Percentiles rank a stretch among this genome's conserved stretches.
These are phyloP conservation scores for Mycena vitilis DNA, from an alignment of 768 basidiomycete genomes.

Conservation along the genomic window DNA sequence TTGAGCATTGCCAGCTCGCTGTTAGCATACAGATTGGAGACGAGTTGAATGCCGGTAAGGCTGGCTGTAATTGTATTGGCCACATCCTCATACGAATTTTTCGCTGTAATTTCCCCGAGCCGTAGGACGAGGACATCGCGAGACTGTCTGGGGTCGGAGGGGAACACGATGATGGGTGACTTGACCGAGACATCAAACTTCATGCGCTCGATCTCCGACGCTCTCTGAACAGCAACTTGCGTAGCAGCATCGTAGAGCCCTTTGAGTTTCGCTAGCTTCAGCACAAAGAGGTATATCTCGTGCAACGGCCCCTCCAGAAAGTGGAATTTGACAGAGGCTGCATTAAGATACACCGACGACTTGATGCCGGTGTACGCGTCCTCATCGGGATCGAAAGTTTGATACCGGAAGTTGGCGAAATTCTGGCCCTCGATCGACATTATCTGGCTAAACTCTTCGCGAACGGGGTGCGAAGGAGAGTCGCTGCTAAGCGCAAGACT, in stretches of 20 bases:
- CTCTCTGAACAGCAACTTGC: slow-evolving; percentile 90
- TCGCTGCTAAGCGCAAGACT: slow-evolving; percentile 87
- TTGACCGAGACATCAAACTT: slow-evolving; percentile 91
- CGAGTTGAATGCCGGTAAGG: slow-evolving; percentile 84
- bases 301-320: slow-evolving; percentile 94
- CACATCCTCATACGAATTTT: slow-evolving; percentile 73
- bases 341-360: slow-evolving; percentile 81
- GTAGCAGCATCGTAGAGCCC: slow-evolving; percentile 95
- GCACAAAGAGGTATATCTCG: slow-evolving; percentile 83
- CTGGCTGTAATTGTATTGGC: slow-evolving; percentile 77
- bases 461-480: slow-evolving; percentile 59
- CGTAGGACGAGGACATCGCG: slow-evolving; percentile 81
- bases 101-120: slow-evolving; percentile 89
- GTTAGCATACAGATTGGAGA: slow-evolving; percentile 71
- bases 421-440: slow-evolving; percentile 95
- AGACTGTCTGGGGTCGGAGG: slow-evolving; percentile 70
- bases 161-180: slow-evolving; percentile 93
- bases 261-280: slow-evolving; percentile 91
- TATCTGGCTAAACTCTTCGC: slow-evolving; percentile 82
- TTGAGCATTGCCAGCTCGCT: slow-evolving; percentile 69
- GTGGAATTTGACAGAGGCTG: slow-evolving; percentile 91
- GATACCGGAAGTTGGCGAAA: slow-evolving; percentile 93
- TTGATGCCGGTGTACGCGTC: slow-evolving; percentile 82
- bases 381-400: slow-evolving; percentile 85
- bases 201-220: slow-evolving; percentile 95